Conservation (phyloP, 345 rosid species). For the Eucalyptus pauciflora region DNA sequence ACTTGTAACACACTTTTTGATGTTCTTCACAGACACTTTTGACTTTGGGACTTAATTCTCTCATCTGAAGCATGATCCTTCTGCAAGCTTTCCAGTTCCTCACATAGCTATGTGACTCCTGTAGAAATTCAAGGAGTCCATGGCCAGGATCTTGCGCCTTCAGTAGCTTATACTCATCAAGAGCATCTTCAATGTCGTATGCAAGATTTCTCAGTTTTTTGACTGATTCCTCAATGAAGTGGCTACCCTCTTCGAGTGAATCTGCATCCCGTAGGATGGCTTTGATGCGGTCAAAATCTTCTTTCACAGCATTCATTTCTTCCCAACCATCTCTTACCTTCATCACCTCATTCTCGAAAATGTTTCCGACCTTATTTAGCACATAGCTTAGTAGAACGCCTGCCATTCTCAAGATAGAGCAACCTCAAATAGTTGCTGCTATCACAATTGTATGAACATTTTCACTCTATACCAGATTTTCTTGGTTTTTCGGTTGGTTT, state of each 20-base stretch:
- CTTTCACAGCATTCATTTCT: slow-evolving; percentile 9
- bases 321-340: slow-evolving; percentile 1
- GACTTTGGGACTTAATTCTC: slow-evolving; percentile 4
- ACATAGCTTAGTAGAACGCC: slow-evolving; percentile 8
- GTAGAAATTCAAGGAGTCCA: not conserved
- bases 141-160: not conserved
- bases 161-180: slow-evolving; percentile 16
- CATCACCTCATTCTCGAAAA: slow-evolving; percentile 2
- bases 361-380: not conserved
- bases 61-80: slow-evolving; percentile 1
- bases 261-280: slow-evolving; percentile 16
- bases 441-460: not conserved
- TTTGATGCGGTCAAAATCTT: slow-evolving; percentile 9
- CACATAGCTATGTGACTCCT: not conserved
- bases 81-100: slow-evolving; percentile 11
- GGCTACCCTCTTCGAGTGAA: slow-evolving; percentile 3
- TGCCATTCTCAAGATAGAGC: slow-evolving; percentile 2
- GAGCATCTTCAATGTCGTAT: slow-evolving; percentile 17
- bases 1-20: not conserved
- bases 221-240: slow-evolving; percentile 6
- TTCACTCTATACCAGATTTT: not conserved
- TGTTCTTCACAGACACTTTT: slow-evolving; percentile 2
- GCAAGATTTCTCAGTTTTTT: slow-evolving; percentile 17
- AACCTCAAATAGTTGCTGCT: not conserved
- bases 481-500: not conserved